Base-by-base conservation (phyloP, 2,329 filamentous ascomycete species). In the Hypoxylon rubiginosum region DNA sequence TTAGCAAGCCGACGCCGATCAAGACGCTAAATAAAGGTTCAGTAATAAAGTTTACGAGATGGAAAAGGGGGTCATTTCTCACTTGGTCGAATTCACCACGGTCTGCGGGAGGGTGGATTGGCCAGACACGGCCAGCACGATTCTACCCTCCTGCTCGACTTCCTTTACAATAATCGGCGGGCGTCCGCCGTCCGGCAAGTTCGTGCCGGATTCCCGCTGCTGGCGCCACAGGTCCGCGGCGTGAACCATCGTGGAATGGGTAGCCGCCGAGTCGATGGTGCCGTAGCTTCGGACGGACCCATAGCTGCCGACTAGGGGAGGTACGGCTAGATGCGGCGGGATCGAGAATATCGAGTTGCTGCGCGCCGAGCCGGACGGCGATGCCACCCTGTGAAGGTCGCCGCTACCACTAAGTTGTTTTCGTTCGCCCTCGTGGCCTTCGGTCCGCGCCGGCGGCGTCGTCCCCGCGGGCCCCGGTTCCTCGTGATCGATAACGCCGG, bases 51-150 rank as follows among this genome's bases (percentile, higher is more conserved):
- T 19, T 9, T 3, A 26, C 4, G 43, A 36, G 13, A 4, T 3
- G 13, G 30, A 24, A 60, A 30, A 19, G n/a, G 15, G 26, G 4
- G 34, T 15, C 9, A n/a, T 30, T 4, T 69, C 79, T 66, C 70
- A 83, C 81, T 97, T 97, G 77, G 95, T 95, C 2, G 93, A 97
- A 80, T 99, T 99, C 84, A 98, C 97, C 67, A 97, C 87, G 6
- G 95, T 98, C 81, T 98, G 95, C 0, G 94, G 94, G 15, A 98
- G 84, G 0, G 95, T 99, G n/a, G 93, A 97, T 81, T 97, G 94
- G 41, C 95, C 95, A 67, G 97, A 91, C 2, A 97, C 90, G 2
- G 95, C 87, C 72, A 95, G 87, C 60, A 97, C 88, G 51, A 95
- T 87, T 75, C 91, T 93, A 45, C 96, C 93, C 71, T 96, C 93